Evolutionary conservation across 2,329 filamentous ascomycete species (phyloP).

Genomic region (Metarhizium humberi): DNA sequence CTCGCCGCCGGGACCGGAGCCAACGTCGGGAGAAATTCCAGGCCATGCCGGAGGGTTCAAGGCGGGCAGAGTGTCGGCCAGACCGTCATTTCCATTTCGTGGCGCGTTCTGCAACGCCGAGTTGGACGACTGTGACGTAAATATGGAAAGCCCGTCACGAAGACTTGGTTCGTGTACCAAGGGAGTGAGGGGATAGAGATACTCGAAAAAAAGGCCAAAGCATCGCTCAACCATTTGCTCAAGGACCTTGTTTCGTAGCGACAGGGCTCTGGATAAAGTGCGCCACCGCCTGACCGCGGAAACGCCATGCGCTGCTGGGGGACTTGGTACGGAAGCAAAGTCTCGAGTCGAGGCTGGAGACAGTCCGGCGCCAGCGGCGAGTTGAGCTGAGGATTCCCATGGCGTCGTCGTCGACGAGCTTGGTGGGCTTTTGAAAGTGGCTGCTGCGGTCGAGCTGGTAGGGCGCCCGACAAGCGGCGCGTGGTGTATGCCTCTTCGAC

Average conservation of each 20-base stretch:
- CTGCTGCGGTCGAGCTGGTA: background rate
- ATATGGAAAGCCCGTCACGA: constrained; percentile 24
- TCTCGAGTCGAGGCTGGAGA: constrained; percentile 14
- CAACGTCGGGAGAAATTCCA: background rate
- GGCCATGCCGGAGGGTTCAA: constrained; percentile 4
- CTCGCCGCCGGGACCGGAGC: background rate
- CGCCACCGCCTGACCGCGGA: constrained; percentile 21
- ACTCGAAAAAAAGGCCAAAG: constrained; percentile 31
- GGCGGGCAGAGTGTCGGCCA: background rate
- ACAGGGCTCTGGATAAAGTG: constrained; percentile 14
- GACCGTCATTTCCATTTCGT: background rate
- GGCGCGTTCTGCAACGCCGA: background rate
- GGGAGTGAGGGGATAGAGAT: constrained; percentile 32
- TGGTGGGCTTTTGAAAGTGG: constrained; percentile 11
- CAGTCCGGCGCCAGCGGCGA: constrained; percentile 12
- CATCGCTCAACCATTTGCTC: constrained; percentile 21
- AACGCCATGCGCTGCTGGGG: constrained; percentile 2
- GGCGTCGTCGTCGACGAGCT: constrained; percentile 10
- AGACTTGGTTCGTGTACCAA: constrained; percentile 31
- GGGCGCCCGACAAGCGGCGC: background rate
- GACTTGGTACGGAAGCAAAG: constrained; percentile 7
- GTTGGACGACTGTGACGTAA: constrained; percentile 12
- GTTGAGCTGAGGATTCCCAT: constrained; percentile 11
- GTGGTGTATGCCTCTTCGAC: constrained; percentile 2
- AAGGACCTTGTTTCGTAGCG: constrained; percentile 14